A percentile compares a stretch with the other conserved stretches of the same genome.
These are phyloP conservation scores for Groenewaldozyma auringiensis DNA, from an alignment of 1,139 yeast genomes.

Conservation along the genomic window DNA sequence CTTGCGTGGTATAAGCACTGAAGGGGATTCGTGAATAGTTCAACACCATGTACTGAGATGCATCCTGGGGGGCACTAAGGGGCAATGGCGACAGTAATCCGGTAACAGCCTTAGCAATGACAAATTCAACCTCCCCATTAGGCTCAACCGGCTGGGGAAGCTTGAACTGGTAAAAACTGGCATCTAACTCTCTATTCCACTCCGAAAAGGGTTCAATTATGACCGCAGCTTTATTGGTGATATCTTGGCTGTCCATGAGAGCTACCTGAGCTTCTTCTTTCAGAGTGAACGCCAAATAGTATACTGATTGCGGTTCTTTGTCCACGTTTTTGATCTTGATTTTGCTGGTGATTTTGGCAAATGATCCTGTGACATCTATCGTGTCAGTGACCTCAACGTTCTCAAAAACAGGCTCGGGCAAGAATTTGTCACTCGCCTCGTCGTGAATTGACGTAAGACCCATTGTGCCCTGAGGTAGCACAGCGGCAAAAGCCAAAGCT, in stretches of 20 bases:
- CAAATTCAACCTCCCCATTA: constrained; percentile 42
- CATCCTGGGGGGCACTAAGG: constrained; percentile 49
- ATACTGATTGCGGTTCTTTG: constrained; percentile 44
- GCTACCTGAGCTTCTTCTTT: constrained; percentile 43
- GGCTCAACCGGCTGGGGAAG: constrained; percentile 66
- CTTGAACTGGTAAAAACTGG: constrained; percentile 41
- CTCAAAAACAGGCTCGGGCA: constrained; percentile 20
- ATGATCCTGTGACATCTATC: constrained; percentile 61
- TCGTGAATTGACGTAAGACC: neutral
- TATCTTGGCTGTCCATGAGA: constrained; percentile 32
- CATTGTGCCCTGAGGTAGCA: neutral
- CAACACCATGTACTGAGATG: constrained; percentile 52
- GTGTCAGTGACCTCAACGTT: constrained; percentile 26
- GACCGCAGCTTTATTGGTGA: constrained; percentile 12
- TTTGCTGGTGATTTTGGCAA: constrained; percentile 53
- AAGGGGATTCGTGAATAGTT: constrained; percentile 50
- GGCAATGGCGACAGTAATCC: constrained; percentile 56
- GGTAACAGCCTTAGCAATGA: constrained; percentile 48
- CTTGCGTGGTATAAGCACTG: constrained; percentile 54
- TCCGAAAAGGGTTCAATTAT: constrained; percentile 11
- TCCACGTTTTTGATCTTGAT: constrained; percentile 56
- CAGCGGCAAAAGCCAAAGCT: neutral
- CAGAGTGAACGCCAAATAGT: constrained; percentile 46
- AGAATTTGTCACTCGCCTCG: constrained; percentile 2
- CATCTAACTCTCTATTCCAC: constrained; percentile 10